These are phyloP conservation scores for Xanthoceras sorbifolium DNA, from an alignment of 345 rosid genomes.

Conservation along the genomic window DNA sequence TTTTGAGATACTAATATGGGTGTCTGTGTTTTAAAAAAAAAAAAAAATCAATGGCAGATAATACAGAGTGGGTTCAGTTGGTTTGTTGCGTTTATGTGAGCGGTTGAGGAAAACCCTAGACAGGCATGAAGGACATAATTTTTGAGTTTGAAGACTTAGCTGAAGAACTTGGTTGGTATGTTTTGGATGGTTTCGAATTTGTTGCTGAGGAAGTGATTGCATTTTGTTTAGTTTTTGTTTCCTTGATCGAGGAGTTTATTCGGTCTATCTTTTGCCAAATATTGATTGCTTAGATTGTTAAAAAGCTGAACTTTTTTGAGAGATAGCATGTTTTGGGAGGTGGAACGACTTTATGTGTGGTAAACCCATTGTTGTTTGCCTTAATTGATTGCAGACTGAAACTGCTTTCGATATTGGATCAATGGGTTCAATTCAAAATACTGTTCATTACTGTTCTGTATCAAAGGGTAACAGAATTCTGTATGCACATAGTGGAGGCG, in stretches of 20 bases:
- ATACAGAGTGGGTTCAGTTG: background rate
- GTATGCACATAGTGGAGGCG: constrained; percentile 60
- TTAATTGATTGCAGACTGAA: constrained; percentile 4
- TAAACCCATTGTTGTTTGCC: background rate
- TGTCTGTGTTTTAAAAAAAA: background rate
- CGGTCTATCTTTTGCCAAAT: constrained; percentile 24
- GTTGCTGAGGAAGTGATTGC: constrained; percentile 26
- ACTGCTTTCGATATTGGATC: background rate
- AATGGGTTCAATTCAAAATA: constrained; percentile 66
- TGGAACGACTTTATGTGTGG: background rate
- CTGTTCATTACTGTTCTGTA: constrained; percentile 73
- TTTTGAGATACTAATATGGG: background rate
- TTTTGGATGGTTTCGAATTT: constrained; percentile 30
- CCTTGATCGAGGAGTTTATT: constrained; percentile 24
- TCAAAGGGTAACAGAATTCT: constrained; percentile 52
- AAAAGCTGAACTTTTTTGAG: background rate
- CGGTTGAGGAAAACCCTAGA: constrained; percentile 14
- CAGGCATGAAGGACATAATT: constrained; percentile 38
- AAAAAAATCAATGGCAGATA: background rate
- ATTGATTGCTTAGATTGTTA: constrained; percentile 26
- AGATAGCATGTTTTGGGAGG: background rate
- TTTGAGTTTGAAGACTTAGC: constrained; percentile 34
- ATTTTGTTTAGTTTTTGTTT: constrained; percentile 23
- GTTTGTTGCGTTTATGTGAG: constrained; percentile 1
- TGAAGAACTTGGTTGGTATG: constrained; percentile 35